Evolutionary conservation across 441 rosid species (phyloP), one percentile per base, ranked within the genome.

Genomic region (Melastoma candidum): DNA sequence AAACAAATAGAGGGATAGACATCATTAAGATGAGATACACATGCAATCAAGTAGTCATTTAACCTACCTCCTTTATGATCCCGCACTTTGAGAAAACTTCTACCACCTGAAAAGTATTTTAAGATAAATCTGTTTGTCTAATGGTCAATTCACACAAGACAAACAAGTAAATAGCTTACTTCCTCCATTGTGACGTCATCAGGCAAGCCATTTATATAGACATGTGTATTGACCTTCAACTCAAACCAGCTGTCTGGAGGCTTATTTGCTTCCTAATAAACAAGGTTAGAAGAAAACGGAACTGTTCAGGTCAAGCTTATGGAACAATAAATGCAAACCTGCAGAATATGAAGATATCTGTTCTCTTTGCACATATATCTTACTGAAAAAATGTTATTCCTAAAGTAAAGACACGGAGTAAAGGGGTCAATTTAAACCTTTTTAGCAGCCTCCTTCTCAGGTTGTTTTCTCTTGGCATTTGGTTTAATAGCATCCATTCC

Each of bases 171-270:
- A 63, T n/a, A 51, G 69, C 79, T 76, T 81, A 86, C 99, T 75
- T 93, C 97, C 68, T 86, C 97, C 10, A 70, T 45, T 14, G 90
- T 81, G 58, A 80, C 90, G 77, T 93, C 97, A 45, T 70, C 83
- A 47, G 99, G 99, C 76, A 93, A 71, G 60, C 99, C 99, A 65
- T 78, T 84, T 25, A 89, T 85, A 64, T 93, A 89, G 46, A 93
- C 82, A 77, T 93, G 88, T 2, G 97, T 85, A 71, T 93, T 93
- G 41, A 93, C 83, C 82, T 93, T 93, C 73, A 93, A 74, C 67
- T 93, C 95, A 74, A 93, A 93, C 99, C 99, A 93, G 59, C 85
- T 68, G 64, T 93, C 99, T 1, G 97, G 97, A 61, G 94, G 82
- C 71, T 84, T 79, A 63, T 88, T 85, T 51, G 97, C 71, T 84